Base-by-base conservation (phyloP, 2,329 filamentous ascomycete genomes). In the Aureobasidium uvarum region DNA sequence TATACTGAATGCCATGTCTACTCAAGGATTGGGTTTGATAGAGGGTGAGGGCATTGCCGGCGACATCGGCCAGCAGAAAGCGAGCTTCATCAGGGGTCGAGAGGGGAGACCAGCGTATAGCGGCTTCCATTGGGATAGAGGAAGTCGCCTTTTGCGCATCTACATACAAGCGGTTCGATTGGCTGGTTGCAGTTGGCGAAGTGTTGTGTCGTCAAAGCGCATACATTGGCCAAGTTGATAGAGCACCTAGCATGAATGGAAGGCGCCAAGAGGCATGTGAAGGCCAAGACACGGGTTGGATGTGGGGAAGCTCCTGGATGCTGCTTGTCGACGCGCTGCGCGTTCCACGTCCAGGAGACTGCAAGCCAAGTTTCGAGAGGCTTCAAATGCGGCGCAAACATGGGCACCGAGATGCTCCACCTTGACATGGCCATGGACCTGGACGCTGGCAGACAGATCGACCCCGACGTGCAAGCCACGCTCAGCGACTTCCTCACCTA, bases 401-500 rank as follows among this genome's bases (percentile, higher is more conserved):
- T 68, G 67, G 50, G 65, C 48, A 52, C 56, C 36, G 64, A 62
- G 36, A 50, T 66, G 56, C 62, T 66, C 18, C 60, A 65, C 20
- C 67, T 68, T 54, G 65, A 64, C 25, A 67, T 66, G 60, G 66
- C 67, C 45, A 62, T 62, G 58, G 67, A 68, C 46, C 59, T 68
- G 28, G 56, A 64, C 31, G 33, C 64, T 28, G 33, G 28, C 59
- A 13, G 66, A 60, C 18, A 62, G 18, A 71, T 71, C 54, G 85
- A 88, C 72, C 86, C 86, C 39, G 86, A 89, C 72, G 84, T 85
- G 65, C 85, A 88, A 72, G 84, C 85, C 39, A 87, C 86, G 72
- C 84, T 89, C 52, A 87, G 85, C 69, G 86, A 89, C 74, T 89
- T 86, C 74, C 83, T 88, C 66, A 85, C 88, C 74, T 89, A 88